Conservation (phyloP, 1,284 basidiomycete species). For the Apiotrichum mycotoxinovorans region DNA sequence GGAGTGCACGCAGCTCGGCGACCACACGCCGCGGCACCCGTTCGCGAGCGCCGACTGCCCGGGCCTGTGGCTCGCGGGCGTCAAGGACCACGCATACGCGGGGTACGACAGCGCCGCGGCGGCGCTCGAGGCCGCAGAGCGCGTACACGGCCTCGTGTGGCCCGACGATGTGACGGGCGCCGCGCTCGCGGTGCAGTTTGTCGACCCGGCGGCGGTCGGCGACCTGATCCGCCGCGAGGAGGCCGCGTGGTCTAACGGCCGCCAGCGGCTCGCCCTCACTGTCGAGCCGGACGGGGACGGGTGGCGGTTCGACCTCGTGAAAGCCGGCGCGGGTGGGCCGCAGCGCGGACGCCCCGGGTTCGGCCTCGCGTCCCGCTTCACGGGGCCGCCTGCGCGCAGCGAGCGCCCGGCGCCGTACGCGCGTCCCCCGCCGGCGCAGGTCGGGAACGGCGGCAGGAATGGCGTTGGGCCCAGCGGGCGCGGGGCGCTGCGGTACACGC, state of each 20-base stretch:
- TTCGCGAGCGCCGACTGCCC: slow-evolving; percentile 30
- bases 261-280: slow-evolving; percentile 36
- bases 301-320: slow-evolving; percentile 3
- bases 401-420: background rate
- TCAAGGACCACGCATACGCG: slow-evolving; percentile 47
- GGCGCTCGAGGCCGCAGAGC: slow-evolving; percentile 28
- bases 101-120: slow-evolving; percentile 24
- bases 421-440: background rate
- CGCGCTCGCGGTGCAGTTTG: slow-evolving; percentile 41
- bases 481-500: slow-evolving; percentile 2
- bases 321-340: background rate
- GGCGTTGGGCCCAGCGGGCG: background rate
- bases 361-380: slow-evolving; percentile 5
- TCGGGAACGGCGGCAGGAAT: no score
- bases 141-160: slow-evolving; percentile 27
- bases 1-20: background rate
- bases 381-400: background rate
- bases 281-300: slow-evolving; percentile 13
- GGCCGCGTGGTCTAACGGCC: slow-evolving; percentile 43
- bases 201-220: slow-evolving; percentile 33
- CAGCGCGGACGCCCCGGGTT: background rate
- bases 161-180: slow-evolving; percentile 33
- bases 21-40: slow-evolving; percentile 14
- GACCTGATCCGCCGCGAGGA: slow-evolving; percentile 40
- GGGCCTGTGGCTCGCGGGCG: slow-evolving; percentile 43